Evolutionary conservation across 2,329 filamentous ascomycete species (phyloP).

Genomic region (Sphaerostilbella broomeana): DNA sequence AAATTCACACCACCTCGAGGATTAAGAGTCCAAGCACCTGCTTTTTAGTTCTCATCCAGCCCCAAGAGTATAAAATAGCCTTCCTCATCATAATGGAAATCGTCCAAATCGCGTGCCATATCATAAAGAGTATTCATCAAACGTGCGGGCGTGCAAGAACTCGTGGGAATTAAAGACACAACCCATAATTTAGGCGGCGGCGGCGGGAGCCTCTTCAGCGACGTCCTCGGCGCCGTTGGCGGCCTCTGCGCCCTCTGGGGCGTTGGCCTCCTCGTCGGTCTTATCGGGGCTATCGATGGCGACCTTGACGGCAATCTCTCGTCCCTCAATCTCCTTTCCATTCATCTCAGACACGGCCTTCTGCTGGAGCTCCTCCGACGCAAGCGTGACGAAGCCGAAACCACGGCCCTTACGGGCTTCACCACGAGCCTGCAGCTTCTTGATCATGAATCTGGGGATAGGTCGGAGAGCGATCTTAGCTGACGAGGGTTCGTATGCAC

Average conservation of each 20-base stretch:
- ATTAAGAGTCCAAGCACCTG: conserved; percentile 23
- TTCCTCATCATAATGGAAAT: conserved; percentile 31
- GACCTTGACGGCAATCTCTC: conserved; percentile 99
- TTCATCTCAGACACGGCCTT: conserved; percentile 99
- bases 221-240: conserved; percentile 31
- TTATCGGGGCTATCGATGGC: conserved; percentile 99
- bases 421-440: conserved; percentile 97
- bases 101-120: conserved; percentile 35
- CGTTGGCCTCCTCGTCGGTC: conserved; percentile 75
- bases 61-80: conserved; percentile 22
- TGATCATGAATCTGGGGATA: conserved; percentile 99
- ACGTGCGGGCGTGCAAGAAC: conserved; percentile 19
- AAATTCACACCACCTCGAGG: conserved; percentile 22
- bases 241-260: conserved; percentile 40
- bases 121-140: conserved; percentile 31
- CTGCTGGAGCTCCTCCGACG: conserved; percentile 91
- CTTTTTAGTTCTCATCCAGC: conserved; percentile 21
- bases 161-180: conserved; percentile 19
- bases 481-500: conserved; percentile 82
- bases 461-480: conserved; percentile 98
- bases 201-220: conserved; percentile 19
- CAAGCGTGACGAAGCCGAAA: conserved; percentile 95
- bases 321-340: conserved; percentile 97
- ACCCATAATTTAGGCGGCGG: conserved; percentile 27
- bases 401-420: conserved; percentile 98